A percentile compares a stretch with the other conserved stretches of the same genome.
phyloP scores from a whole-genome alignment of 2,329 filamentous ascomycete genomes.

The Fusarium veterinarium region DNA sequence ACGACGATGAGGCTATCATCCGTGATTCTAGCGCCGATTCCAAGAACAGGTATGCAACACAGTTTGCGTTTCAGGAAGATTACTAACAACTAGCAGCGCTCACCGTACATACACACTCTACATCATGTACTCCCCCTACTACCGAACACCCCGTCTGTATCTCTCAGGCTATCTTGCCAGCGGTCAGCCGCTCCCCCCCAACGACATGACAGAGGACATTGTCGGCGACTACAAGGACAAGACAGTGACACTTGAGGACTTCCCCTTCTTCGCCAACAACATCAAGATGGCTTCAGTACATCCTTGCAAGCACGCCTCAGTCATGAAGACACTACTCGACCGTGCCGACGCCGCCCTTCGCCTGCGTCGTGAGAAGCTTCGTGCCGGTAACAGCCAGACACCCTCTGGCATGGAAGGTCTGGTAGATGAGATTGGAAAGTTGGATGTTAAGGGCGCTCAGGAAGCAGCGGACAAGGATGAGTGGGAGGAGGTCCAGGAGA shows the following conservation, averaged over 20 bases:
- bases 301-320: conserved; percentile 95
- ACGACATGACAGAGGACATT: conserved; percentile 95
- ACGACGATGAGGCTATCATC: conserved; percentile 97
- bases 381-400: conserved; percentile 50
- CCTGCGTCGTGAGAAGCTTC: conserved; percentile 84
- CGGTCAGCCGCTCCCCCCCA: conserved; percentile 83
- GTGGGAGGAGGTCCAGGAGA: conserved; percentile 73
- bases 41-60: conserved; percentile 56
- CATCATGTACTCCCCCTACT: conserved; percentile 97
- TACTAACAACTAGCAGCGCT: conserved; percentile 64
- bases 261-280: conserved; percentile 90
- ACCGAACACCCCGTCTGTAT: conserved; percentile 94
- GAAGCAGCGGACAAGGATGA: conserved; percentile 67
- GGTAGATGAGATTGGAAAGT: conserved; percentile 80
- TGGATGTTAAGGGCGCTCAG: conserved; percentile 67
- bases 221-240: conserved; percentile 98
- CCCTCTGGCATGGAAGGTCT: conserved; percentile 79
- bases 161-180: conserved; percentile 87
- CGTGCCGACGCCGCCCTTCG: conserved; percentile 94
- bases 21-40: conserved; percentile 70
- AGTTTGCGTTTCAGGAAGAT: neutral
- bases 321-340: conserved; percentile 98
- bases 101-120: conserved; percentile 97
- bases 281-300: conserved; percentile 98
- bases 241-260: conserved; percentile 97